Base-by-base conservation (phyloP, 306 rosid genomes). In the Cicer judaicum region DNA sequence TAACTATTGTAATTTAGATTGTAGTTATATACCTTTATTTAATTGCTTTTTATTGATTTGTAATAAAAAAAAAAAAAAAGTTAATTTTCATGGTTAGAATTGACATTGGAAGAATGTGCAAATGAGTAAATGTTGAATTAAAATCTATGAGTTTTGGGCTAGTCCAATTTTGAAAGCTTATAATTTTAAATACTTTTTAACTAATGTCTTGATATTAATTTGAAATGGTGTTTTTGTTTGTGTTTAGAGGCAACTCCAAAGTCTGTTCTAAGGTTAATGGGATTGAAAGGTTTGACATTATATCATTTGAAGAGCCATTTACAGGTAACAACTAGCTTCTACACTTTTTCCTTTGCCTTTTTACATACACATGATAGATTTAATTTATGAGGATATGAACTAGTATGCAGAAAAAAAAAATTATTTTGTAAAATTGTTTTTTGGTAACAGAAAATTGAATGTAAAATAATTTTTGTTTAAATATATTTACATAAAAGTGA, bases 301-400 rank as follows among this genome's bases (percentile, higher is more conserved):
- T 92, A 92, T 82, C 99, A 94, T 85, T 81, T 90, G 93, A 94
- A 94, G 90, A 94, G 99, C 70, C 97, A 94, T 85, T 94, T 94
- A 69, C 99, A 92, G 99, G 99, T 91, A 79, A 78, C 53, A 73
- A 5, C 6, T 29, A 29, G 34, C 34, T 24, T 77, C 61, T 12
- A 8, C 16, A 34, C n/a, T 40, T 59, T 65, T 39, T 42, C 63
- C 13, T 72, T 72, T 70, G 15, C 12, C 65, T 24, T 43, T 12
- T 55, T 49, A 29, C 16, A 24, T 39, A 13, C 5, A 8, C 8
- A 18, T 40, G n/a, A 8, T 79, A 10, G 11, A 77, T 42, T 50
- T 64, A 49, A 13, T 64, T 66, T 34, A 40, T 16, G 54, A 6
- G 36, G 36, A n/a, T 50, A 39, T 8, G 52, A 48, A 40, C 34